Evolutionary conservation across 768 basidiomycete species (phyloP).

Genomic region (Boletus pseudo-olivaceus): DNA sequence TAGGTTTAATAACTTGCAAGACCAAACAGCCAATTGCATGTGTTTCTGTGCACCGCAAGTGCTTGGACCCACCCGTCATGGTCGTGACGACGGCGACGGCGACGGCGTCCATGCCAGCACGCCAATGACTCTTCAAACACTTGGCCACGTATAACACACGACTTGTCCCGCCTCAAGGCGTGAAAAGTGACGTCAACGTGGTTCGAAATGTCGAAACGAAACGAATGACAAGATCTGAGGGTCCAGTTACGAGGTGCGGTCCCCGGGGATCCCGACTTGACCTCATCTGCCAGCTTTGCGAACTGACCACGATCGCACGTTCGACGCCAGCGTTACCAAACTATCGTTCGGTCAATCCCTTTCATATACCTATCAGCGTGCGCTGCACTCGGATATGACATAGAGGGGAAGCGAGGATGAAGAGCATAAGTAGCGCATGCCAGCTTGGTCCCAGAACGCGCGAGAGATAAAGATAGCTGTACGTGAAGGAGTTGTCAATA

Average conservation of each 20-base stretch:
- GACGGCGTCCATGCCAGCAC: background rate
- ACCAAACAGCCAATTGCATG: background rate
- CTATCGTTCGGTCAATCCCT: background rate
- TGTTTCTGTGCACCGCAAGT: background rate
- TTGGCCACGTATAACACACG: background rate
- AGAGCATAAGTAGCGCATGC: constrained; percentile 12
- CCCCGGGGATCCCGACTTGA: background rate
- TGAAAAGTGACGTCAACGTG: background rate
- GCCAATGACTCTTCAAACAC: background rate
- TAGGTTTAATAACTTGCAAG: background rate
- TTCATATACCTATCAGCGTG: background rate
- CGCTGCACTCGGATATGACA: constrained; percentile 5
- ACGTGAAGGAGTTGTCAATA: background rate
- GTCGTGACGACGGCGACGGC: background rate
- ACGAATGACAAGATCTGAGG: constrained; percentile 1
- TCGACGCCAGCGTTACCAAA: background rate
- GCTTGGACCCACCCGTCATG: background rate
- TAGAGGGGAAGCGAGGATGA: background rate
- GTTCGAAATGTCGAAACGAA: background rate
- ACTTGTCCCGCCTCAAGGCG: background rate
- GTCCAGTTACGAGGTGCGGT: background rate
- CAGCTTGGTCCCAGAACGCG: background rate
- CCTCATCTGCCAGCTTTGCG: background rate
- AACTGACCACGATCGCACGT: background rate
- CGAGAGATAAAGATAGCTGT: constrained; percentile 1